Evolutionary conservation across 345 rosid species (phyloP).

Genomic region (Populus nigra): DNA sequence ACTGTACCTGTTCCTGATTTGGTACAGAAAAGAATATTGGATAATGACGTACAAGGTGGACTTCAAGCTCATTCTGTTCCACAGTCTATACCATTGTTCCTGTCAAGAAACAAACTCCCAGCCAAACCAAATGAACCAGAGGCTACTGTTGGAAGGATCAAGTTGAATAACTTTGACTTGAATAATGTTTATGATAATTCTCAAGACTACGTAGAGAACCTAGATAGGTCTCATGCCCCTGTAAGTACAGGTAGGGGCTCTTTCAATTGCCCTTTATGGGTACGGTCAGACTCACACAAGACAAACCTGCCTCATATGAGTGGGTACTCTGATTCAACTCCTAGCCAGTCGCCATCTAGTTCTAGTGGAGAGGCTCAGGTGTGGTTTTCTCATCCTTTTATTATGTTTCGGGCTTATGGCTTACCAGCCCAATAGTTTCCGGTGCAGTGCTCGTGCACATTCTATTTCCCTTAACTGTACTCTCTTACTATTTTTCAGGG

Average conservation of each 20-base stretch:
- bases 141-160: slow-evolving; percentile 20
- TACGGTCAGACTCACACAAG: slow-evolving; percentile 60
- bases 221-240: slow-evolving; percentile 55
- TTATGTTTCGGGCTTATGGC: background rate
- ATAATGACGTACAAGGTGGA: slow-evolving; percentile 8
- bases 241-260: slow-evolving; percentile 53
- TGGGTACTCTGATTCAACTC: slow-evolving; percentile 82
- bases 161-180: slow-evolving; percentile 72
- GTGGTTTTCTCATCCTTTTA: slow-evolving; percentile 2
- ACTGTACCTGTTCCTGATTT: slow-evolving; percentile 26
- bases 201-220: slow-evolving; percentile 62
- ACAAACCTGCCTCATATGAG: slow-evolving; percentile 84
- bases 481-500: slow-evolving; percentile 47
- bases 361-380: slow-evolving; percentile 91
- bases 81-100: slow-evolving; percentile 14
- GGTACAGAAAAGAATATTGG: slow-evolving; percentile 21
- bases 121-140: slow-evolving; percentile 26
- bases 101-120: slow-evolving; percentile 14
- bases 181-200: slow-evolving; percentile 74
- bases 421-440: background rate
- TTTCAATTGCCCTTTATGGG: slow-evolving; percentile 71
- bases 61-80: slow-evolving; percentile 15
- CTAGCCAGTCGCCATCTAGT: slow-evolving; percentile 88
- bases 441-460: background rate
- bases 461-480: slow-evolving; percentile 17